A percentile compares a stretch with the other conserved stretches of the same genome.
These are phyloP conservation scores for Fusarium sp. DNA, from an alignment of 2,329 filamentous ascomycete genomes.

Conservation along the genomic window DNA sequence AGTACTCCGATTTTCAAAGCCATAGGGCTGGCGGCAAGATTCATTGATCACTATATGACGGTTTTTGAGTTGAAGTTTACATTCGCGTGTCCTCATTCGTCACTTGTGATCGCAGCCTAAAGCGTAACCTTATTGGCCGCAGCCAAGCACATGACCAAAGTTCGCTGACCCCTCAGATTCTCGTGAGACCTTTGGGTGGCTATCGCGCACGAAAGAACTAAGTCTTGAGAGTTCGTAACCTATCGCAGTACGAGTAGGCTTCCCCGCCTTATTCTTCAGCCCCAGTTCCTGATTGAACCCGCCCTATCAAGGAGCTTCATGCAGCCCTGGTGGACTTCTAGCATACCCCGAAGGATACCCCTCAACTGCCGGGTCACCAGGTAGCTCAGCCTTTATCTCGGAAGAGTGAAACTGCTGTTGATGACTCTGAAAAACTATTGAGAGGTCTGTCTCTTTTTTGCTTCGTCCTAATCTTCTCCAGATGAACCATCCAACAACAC, in stretches of 20 bases:
- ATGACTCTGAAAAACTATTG: not conserved
- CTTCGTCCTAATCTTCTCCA: not conserved
- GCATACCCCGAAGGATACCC: not conserved
- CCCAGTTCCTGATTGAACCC: too few relatives aligned
- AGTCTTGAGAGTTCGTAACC: too few relatives aligned
- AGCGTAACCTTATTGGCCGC: not conserved
- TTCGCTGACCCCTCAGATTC: not conserved
- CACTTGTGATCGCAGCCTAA: not conserved
- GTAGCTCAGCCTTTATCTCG: not conserved
- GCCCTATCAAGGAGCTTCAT: not conserved
- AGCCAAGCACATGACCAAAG: too few relatives aligned
- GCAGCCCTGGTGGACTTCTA: not conserved
- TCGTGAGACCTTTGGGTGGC: fast-evolving
- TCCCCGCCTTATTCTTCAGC: not conserved
- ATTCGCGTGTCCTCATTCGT: not conserved
- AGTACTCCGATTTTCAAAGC: not conserved
- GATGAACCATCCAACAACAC: not conserved
- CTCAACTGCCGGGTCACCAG: not conserved
- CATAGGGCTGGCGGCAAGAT: fast-evolving
- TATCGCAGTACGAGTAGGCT: fast-evolving
- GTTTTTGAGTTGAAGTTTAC: not conserved
- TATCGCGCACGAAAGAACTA: too few relatives aligned
- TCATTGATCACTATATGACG: not conserved
- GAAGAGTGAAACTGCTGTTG: not conserved
- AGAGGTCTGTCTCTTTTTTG: fast-evolving